Evolutionary conservation across 176 grass and related monocot genomes (phyloP), one percentile per base, ranked within the genome.

Genomic region (Oryza rufipogon): DNA sequence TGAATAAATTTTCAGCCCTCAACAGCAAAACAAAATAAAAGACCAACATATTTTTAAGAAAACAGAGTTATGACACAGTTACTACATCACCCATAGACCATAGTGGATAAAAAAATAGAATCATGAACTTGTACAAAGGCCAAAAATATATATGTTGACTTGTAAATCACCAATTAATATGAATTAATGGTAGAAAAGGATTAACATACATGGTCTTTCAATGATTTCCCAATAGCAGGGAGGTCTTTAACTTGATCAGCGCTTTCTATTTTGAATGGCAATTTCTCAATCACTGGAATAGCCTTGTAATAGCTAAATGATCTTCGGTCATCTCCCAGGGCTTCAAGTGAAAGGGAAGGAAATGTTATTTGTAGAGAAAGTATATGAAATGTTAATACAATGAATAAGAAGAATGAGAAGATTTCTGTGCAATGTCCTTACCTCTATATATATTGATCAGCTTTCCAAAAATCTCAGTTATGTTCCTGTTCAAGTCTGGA

Each of bases 231-330:
- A 34, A 98, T 98, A 76, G 96, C 2, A 65, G 96, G 96, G 83
- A 98, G 87, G 66, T 90, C 65, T 87, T 89, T 98, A 51, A 94
- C 96, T 87, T 98, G 93, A 25, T 94, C 87, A 20, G 71, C 85
- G 89, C 85, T 98, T 81, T 90, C 91, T 85, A 98, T 92, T 89
- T 90, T 94, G 85, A 94, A 98, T 63, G 91, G 78, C 25, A 98
- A 83, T 82, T 98, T 98, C 80, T 98, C 96, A 75, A 98, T 93
- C 23, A 93, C 89, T 8, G 83, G 91, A 80, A 95, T 98, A 64
- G 96, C 93, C 74, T 98, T 98, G 89, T 98, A 92, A 79, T 98
- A 98, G 85, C 93, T 98, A 89, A 98, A 95, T 39, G 93, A 98
- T 87, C 96, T 91, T 44, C 91, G 86, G 78, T 98, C 96, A 75